Base-by-base conservation (phyloP, 345 rosid species). In the Eucalyptus regnans region DNA sequence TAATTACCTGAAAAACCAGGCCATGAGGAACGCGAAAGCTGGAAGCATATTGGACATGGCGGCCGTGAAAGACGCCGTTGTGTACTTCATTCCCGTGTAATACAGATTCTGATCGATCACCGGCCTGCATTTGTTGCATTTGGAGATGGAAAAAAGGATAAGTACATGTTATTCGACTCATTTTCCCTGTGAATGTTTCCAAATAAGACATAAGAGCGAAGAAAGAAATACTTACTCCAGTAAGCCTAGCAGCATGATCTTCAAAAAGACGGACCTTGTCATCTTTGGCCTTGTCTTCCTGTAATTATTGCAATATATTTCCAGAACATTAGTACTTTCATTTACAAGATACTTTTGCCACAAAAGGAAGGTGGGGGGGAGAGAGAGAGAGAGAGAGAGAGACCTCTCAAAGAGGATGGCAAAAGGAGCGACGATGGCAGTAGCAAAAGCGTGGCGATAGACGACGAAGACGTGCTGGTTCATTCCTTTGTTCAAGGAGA, bases 31-130 rank as follows among this genome's bases (percentile, higher is more conserved):
- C 51, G 98, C 94, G 62, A 96, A 95, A 84, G 99, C 99, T 7
- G 99, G 99, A 50, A 95, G 94, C 87, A 96, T 86, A 89, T 97
- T 98, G 91, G 94, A 88, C 97, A 97, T 93, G 54, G 99, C 96
- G 85, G 97, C 50, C 68, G 98, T 89, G 91, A 95, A 96, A 27
- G 98, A 95, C 25, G 99, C 99, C 20, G 97, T 94, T 10, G 99
- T 96, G 87, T 92, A 93, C 90, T 96, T 96, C 99, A 96, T 94
- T 15, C 99, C 99, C 48, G 96, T 94, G 89, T 95, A 97, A 90
- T 71, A 95, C 54, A 96, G 87, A 88, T 95, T 96, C 83, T 96
- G 98, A 90, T 95, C 98, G 27, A 95, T 88, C 43, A 92, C 89
- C 16, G 97, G 97, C 91, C 96, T 95, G 92, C 86, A 33, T 71